Base-by-base conservation (phyloP, 176 grass and related monocot species). In the Triticum monococcum region DNA sequence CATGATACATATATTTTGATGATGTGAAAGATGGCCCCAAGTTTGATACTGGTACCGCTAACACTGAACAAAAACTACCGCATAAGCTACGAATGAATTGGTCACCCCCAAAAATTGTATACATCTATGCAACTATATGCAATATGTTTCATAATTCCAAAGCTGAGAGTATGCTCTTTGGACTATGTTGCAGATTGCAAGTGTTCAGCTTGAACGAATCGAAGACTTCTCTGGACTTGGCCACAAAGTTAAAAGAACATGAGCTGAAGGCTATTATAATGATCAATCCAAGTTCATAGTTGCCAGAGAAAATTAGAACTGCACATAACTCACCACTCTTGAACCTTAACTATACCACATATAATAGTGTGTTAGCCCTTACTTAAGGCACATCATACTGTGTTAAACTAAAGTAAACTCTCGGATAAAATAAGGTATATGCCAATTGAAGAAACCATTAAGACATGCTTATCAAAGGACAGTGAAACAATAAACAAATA, bases 391-490 rank as follows among this genome's bases (percentile, higher is more conserved):
- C 3, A 75, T 3, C 54, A 77, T 36, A 77, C 30, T 26, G 61
- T 77, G 61, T 18, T 85, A 7, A 67, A 77, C 78, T 8, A 73
- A 85, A 79, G 72, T 67, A 45, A 68, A 79, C 13, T 65, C 48
- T 62, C 8, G 0, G 31, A 16, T 54, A 66, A 79, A 72, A 83
- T 65, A 41, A 87, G 52, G 73, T 28, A 43, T 18, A 82, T n/a
- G 40, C 30, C 17, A 86, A 68, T 17, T 3, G 16, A 83, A 80
- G 12, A 50, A 50, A 69, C 7, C 26, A 77, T 50, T 4, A 65
- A 45, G 67, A 22, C 11, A n/a, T 43, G 75, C 6, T 43, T 40
- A 45, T 57, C 35, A 86, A 71, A 70, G 56, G 81, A 68, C 9
- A 81, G 24, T 9, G 4, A 37, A 77, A 81, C 36, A 78, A 80